phyloP scores from a whole-genome alignment of 2,329 filamentous ascomycete species.

The Esteya vermicola region DNA sequence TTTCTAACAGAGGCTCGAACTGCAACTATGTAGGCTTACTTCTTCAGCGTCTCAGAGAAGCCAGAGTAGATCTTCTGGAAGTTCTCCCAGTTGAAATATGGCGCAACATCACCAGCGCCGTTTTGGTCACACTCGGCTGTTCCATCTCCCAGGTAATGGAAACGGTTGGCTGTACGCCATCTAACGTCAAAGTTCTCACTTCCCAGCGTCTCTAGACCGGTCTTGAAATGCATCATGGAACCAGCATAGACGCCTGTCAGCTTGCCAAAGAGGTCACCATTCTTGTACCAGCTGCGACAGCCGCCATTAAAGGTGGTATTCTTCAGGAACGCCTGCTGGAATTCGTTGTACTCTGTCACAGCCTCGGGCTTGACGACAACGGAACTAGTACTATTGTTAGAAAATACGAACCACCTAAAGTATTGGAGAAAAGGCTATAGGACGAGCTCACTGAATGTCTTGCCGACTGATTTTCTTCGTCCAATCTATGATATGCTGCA shows the following conservation, averaged over 20 bases:
- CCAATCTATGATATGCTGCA: slow-evolving; percentile 25
- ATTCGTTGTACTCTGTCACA: slow-evolving; percentile 13
- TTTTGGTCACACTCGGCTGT: background rate
- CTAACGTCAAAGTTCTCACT: background rate
- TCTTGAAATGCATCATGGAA: slow-evolving; percentile 1
- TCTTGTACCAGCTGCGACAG: slow-evolving; percentile 18
- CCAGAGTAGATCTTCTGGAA: background rate
- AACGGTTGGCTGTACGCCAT: background rate
- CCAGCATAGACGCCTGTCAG: slow-evolving; percentile 1
- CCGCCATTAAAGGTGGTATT: slow-evolving; percentile 15
- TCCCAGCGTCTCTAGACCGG: background rate
- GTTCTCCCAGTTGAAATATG: background rate
- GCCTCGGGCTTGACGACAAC: slow-evolving; percentile 5
- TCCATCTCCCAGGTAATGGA: background rate
- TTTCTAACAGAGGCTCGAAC: no score
- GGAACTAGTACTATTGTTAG: slow-evolving; percentile 3
- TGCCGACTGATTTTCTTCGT: background rate
- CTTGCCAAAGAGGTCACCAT: slow-evolving; percentile 12
- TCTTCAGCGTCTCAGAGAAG: background rate
- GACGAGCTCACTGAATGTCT: background rate
- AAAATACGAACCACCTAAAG: background rate
- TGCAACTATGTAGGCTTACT: no score
- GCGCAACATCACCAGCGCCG: background rate
- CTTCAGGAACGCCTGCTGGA: slow-evolving; percentile 16
- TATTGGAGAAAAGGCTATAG: background rate